Base-by-base conservation (phyloP, 2,329 filamentous ascomycete genomes). In the Ceratocystis colombiana region DNA sequence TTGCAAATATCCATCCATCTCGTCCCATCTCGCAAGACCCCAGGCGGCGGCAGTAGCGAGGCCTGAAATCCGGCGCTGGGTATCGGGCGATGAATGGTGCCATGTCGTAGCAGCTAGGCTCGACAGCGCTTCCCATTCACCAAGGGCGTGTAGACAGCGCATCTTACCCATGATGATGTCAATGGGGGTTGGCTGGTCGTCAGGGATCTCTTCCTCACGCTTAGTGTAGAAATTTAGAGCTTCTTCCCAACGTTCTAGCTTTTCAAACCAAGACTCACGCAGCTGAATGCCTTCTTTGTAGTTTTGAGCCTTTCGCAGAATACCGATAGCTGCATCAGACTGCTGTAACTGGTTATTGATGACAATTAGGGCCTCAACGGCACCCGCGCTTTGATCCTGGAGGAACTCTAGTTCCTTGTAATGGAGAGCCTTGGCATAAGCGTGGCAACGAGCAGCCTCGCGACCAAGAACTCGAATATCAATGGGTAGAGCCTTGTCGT, bases 341-440 rank as follows among this genome's bases (percentile, higher is more conserved):
- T 99, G 94, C 74, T 99, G 94, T 5, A 99, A 83, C 74, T 99
- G 93, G 73, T 99, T 99, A 77, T 99, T 99, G 79, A 99, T 99
- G 69, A 93, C 94, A 71, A 99, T 99, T 68, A 99, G 80, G 6
- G 95, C 95, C 76, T 99, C 94, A 0, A 99, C 94, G 2, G 93
- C 92, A 67, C 89, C 90, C 20, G 91, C 90, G 74, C 93, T 97
- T 74, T 97, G 94, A 74, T 99, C 95, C 71, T 96, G 93, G 68
- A 97, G 84, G 74, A 99, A 99, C 73, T 99, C 95, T 0, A 99
- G 81, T 75, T 99, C 94, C 74, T 99, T 99, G 78, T 99, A 99
- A 73, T 99, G 94, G 48, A 99, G 79, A 8, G 94, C 94, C 76
- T 99, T 99, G 44, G 94, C 94, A 73, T 96, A 99, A 3, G 94